Conservation (phyloP, 2,329 filamentous ascomycete genomes). For the Sporothrix dimorphospora region DNA sequence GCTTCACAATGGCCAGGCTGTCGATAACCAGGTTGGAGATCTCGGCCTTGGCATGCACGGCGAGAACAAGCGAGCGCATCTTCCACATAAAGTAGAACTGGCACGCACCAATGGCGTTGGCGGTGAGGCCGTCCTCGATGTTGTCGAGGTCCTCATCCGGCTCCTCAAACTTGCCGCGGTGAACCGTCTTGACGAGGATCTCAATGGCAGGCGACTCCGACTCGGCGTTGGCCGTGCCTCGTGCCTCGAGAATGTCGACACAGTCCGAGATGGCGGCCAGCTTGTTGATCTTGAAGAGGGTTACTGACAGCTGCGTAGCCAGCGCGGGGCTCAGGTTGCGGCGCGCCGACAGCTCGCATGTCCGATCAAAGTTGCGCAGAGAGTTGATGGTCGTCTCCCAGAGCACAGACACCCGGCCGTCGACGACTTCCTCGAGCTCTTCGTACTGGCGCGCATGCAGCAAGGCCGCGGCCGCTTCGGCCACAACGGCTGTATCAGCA, state of each 20-base stretch:
- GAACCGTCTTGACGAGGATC: constrained; percentile 71
- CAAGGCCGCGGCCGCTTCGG: constrained; percentile 80
- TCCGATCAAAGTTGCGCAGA: constrained; percentile 71
- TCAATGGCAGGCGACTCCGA: constrained; percentile 61
- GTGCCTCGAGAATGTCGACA: constrained; percentile 71
- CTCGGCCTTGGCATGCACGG: constrained; percentile 58
- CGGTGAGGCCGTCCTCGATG: constrained; percentile 77
- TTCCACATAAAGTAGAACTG: constrained; percentile 98
- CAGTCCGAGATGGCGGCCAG: constrained; percentile 80
- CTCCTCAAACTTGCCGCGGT: constrained; percentile 71
- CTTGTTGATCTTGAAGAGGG: constrained; percentile 78
- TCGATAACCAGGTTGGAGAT: constrained; percentile 64
- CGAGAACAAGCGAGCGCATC: constrained; percentile 61
- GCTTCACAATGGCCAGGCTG: constrained; percentile 58
- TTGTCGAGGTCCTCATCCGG: constrained; percentile 72
- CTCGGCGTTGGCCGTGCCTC: constrained; percentile 49
- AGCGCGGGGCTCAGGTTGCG: constrained; percentile 68
- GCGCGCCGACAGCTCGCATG: constrained; percentile 70
- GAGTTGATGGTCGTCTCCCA: constrained; percentile 84
- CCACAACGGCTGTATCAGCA: constrained; percentile 80
- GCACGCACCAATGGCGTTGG: constrained; percentile 73
- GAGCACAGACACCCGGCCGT: constrained; percentile 75
- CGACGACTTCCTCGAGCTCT: constrained; percentile 83
- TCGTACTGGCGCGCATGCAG: constrained; percentile 84
- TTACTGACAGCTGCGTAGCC: constrained; percentile 72